Percentiles rank a stretch among this genome's conserved stretches.
These are phyloP conservation scores for Aethionema arabicum DNA, from an alignment of 345 rosid species.

Conservation along the genomic window DNA sequence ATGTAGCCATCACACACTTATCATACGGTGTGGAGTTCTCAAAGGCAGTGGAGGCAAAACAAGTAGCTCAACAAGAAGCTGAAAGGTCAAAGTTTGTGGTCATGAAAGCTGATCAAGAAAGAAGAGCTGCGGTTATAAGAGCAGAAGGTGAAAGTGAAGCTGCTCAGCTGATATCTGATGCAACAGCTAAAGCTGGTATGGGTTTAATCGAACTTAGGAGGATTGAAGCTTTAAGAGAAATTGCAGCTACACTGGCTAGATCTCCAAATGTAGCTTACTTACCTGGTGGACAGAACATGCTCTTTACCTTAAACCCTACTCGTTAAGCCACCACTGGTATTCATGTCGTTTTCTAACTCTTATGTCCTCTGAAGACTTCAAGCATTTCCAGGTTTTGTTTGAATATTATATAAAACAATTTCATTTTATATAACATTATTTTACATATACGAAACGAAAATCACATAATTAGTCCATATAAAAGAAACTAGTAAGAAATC, in stretches of 20 bases:
- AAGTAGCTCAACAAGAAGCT: conserved; percentile 99
- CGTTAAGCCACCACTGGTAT: conserved; percentile 29
- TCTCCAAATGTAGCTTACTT: conserved; percentile 85
- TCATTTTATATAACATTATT: too few species aligned
- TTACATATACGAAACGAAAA: too few species aligned
- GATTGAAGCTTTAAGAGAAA: conserved; percentile 94
- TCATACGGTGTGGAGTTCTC: conserved; percentile 94
- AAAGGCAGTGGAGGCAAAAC: conserved; percentile 94
- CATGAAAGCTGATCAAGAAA: conserved; percentile 98
- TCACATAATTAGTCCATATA: too few species aligned
- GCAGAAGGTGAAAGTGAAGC: conserved; percentile 99
- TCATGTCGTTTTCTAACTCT: conserved; percentile 7
- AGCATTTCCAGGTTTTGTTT: too few species aligned
- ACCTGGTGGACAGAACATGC: conserved; percentile 87
- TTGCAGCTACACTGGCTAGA: conserved; percentile 81
- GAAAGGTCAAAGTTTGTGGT: conserved; percentile 95
- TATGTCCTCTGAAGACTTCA: conserved; percentile 1
- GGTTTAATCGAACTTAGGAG: conserved; percentile 96
- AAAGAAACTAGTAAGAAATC: too few species aligned
- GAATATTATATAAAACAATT: too few species aligned
- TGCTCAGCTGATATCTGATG: conserved; percentile 85
- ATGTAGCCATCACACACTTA: conserved; percentile 93
- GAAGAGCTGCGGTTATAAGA: conserved; percentile 90
- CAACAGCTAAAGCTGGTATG: conserved; percentile 76
- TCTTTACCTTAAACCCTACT: conserved; percentile 62